Base-by-base conservation (phyloP, 768 basidiomycete genomes). In the Lentinula sp. region DNA sequence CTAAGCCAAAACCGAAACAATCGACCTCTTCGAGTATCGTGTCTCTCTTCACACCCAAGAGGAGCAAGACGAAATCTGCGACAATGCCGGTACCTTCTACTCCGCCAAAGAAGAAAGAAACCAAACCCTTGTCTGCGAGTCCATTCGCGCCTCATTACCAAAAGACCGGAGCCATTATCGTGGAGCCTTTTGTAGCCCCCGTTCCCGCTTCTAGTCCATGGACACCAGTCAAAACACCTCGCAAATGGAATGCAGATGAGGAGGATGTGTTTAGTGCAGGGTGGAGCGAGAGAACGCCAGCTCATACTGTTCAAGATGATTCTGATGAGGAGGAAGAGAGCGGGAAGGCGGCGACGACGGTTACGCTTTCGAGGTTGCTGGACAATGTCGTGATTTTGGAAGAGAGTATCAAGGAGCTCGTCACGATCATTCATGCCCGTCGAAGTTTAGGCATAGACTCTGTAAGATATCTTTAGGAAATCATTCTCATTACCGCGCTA, bases 321-420 rank as follows among this genome's bases (percentile, higher is more conserved):
- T 69, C 68, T 15, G 69, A 74, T 8, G 73, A 73, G 2, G 71
- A 73, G n/a, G 69, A 70, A 55, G 63, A 73, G 43, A 69, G 70
- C 63, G 63, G 66, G 55, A 65, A 69, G 53, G 75, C 70, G 35
- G 60, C 70, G 13, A 70, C 73, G 15, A 78, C 71, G 18, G 80
- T 95, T 31, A 93, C 90, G 7, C 77, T 98, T 57, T 94, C 92
- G 49, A 86, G 83, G 64, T 71, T 98, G 59, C 75, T 98, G 70
- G 96, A 98, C 70, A 98, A 98, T 69, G 89, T 95, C 34, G 94
- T 98, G 34, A 87, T 98, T 43, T 70, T 98, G 63, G 96, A 98
- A 73, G 96, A 98, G 73, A 89, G 88, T 63, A 89, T 98, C 69
- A 98, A 98, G 75, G 96, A 98, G 72, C 76, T 95, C 37, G 85